These are phyloP conservation scores for Gossypium aridum DNA, from an alignment of 441 rosid genomes.

Conservation along the genomic window DNA sequence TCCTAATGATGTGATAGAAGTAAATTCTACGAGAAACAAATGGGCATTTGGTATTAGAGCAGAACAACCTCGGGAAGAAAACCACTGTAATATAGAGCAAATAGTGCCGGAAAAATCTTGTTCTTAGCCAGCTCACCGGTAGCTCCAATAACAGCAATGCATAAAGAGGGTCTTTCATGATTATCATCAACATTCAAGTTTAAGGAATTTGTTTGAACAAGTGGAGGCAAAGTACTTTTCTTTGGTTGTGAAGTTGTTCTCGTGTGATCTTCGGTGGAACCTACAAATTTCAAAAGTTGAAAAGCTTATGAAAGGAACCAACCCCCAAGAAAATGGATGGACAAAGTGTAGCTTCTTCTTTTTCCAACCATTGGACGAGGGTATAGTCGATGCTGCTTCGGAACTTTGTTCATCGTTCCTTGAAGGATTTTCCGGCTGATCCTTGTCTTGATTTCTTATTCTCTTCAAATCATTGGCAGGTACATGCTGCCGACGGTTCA, in stretches of 20 bases:
- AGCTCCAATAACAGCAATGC: constrained; percentile 79
- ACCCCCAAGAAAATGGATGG: background rate
- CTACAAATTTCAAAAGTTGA: constrained; percentile 16
- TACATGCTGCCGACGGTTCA: constrained; percentile 25
- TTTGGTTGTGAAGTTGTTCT: constrained; percentile 17
- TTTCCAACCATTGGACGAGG: constrained; percentile 22
- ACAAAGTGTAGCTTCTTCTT: background rate
- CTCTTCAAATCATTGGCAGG: constrained; percentile 27
- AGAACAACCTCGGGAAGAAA: constrained; percentile 70
- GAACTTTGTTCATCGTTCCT: constrained; percentile 23
- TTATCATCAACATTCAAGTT: constrained; percentile 18
- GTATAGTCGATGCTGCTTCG: constrained; percentile 17
- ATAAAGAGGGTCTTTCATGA: constrained; percentile 41
- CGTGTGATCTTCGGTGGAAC: constrained; percentile 18
- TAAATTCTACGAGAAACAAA: background rate
- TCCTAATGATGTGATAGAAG: background rate
- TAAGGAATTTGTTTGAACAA: constrained; percentile 19
- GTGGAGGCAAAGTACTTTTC: constrained; percentile 14
- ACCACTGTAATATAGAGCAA: constrained; percentile 73
- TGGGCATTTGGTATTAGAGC: background rate
- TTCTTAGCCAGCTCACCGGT: constrained; percentile 67
- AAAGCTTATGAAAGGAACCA: background rate
- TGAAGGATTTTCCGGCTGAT: constrained; percentile 20
- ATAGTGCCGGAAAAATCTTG: constrained; percentile 71
- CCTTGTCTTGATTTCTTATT: constrained; percentile 29